These are phyloP conservation scores for Hysterangium stoloniferum DNA, from an alignment of 768 basidiomycete genomes.

Conservation along the genomic window DNA sequence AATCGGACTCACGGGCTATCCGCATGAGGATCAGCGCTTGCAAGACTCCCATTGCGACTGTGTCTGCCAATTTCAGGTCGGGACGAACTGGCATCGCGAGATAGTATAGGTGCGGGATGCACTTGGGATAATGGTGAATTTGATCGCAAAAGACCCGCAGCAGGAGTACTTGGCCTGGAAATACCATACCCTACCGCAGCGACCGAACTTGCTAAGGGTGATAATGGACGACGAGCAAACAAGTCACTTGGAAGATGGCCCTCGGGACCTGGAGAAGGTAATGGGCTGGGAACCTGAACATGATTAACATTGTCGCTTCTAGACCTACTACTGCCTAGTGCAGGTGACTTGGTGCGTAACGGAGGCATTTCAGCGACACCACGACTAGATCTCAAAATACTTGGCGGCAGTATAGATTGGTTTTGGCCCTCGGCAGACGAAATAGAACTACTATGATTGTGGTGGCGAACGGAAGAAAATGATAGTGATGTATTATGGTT, in stretches of 20 bases:
- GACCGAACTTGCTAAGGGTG: conserved; percentile 56
- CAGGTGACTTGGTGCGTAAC: conserved; percentile 6
- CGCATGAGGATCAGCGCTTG: conserved; percentile 21
- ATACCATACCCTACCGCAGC: conserved; percentile 49
- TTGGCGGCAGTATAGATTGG: conserved; percentile 9
- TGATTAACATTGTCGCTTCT: conserved; percentile 2
- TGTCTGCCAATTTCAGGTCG: conserved; percentile 25
- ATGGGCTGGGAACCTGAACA: conserved; percentile 2
- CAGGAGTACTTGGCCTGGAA: conserved; percentile 51
- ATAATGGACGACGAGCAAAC: conserved; percentile 56
- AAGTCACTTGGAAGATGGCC: conserved; percentile 43
- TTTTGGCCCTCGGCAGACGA: conserved; percentile 35
- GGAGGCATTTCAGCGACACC: background rate
- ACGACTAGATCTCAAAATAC: conserved; percentile 8
- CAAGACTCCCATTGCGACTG: conserved; percentile 53
- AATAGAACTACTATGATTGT: conserved; percentile 34
- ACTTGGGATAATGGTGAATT: conserved; percentile 6
- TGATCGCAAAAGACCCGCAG: conserved; percentile 2
- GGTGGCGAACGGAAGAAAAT: conserved; percentile 28
- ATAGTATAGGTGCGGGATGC: background rate
- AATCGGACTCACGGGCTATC: background rate
- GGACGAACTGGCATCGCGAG: conserved; percentile 2
- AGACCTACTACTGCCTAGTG: background rate
- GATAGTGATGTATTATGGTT: conserved; percentile 26
- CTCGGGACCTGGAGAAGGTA: conserved; percentile 27